These are phyloP conservation scores for Tetradesmus lagerheimii DNA, from an alignment of 139 green algal genomes.

Conservation along the genomic window DNA sequence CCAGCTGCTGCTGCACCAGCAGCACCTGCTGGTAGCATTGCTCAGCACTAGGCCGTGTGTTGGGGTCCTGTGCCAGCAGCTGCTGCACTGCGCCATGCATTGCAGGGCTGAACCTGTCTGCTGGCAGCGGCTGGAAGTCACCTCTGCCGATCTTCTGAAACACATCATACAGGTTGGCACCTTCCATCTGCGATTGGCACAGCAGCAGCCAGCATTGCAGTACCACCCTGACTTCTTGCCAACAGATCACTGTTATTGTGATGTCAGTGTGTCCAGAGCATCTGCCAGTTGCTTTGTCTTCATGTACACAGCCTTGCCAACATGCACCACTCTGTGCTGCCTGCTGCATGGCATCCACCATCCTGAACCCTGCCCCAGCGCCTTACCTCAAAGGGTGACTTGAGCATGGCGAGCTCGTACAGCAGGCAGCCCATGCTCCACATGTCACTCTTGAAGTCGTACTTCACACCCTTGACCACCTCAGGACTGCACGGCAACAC, in stretches of 20 bases:
- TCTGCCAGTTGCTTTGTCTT: not conserved
- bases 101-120: conserved; percentile 60
- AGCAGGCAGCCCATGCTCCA: conserved; percentile 73
- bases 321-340: not conserved
- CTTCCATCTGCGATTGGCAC: conserved; percentile 55
- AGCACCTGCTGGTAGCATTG: conserved; percentile 35
- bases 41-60: conserved; percentile 57
- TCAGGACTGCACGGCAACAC: conserved; percentile 48
- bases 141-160: conserved; percentile 69
- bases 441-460: conserved; percentile 76
- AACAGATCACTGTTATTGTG: too few species aligned
- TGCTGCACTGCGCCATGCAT: conserved; percentile 54
- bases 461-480: conserved; percentile 64
- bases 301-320: not conserved
- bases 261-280: not conserved
- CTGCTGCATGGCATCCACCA: not conserved
- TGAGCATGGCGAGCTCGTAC: conserved; percentile 70
- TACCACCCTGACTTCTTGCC: not conserved
- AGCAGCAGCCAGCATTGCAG: not conserved
- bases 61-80: conserved; percentile 64
- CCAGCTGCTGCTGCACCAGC: not conserved
- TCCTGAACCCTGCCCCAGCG: not conserved
- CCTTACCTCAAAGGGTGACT: conserved; percentile 63
- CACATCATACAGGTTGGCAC: conserved; percentile 70
- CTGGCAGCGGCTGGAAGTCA: conserved; percentile 61